Conservation (phyloP, 306 rosid genomes). For the Acacia acuminata region DNA sequence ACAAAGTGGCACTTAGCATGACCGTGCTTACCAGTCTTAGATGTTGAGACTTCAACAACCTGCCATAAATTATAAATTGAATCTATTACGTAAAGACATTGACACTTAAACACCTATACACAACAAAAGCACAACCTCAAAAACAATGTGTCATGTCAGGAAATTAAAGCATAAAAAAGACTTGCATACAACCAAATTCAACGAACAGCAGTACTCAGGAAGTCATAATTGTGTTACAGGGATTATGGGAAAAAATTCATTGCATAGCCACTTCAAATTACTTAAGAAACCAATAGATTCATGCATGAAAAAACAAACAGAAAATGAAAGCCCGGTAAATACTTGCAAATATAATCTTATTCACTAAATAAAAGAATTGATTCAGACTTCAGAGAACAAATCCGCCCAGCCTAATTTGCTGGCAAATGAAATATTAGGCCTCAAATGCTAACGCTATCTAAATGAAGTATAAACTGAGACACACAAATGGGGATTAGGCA, state of each 20-base stretch:
- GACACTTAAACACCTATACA: background rate
- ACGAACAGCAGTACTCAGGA: background rate
- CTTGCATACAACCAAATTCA: background rate
- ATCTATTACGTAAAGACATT: background rate
- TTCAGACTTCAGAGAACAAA: no score
- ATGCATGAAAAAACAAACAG: background rate
- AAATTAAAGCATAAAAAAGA: background rate
- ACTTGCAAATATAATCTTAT: background rate
- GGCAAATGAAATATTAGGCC: background rate
- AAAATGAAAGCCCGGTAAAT: background rate
- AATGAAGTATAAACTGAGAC: background rate
- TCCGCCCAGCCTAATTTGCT: background rate
- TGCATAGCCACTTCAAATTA: background rate
- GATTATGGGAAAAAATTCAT: background rate
- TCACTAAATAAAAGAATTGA: no score
- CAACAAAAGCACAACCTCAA: background rate
- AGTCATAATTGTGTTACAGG: background rate
- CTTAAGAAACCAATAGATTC: background rate
- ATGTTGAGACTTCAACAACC: conserved; percentile 63
- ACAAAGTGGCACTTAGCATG: conserved; percentile 76
- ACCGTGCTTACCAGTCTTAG: conserved; percentile 62
- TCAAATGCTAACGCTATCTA: background rate
- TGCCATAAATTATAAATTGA: background rate
- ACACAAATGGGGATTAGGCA: background rate
- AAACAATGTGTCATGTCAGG: background rate